Evolutionary conservation across 441 rosid species (phyloP).

Genomic region (Theobroma grandiflorum): DNA sequence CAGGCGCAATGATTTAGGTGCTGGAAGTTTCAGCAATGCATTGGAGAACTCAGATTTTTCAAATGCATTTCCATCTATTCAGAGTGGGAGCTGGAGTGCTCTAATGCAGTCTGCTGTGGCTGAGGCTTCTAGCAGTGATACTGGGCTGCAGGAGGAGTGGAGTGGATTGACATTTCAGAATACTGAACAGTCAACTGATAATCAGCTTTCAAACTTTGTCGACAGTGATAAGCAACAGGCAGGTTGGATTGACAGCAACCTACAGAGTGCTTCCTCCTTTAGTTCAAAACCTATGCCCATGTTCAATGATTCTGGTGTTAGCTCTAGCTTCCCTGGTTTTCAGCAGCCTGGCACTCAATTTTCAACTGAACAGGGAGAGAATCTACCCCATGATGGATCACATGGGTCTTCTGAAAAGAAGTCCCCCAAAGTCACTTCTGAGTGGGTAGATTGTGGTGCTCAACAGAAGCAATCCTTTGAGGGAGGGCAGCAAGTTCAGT

Average conservation of each 20-base stretch:
- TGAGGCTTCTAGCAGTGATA: slow-evolving; percentile 69
- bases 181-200: slow-evolving; percentile 52
- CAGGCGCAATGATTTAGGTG: slow-evolving; percentile 41
- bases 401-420: slow-evolving; percentile 45
- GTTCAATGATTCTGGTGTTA: slow-evolving; percentile 35
- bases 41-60: slow-evolving; percentile 45
- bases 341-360: slow-evolving; percentile 47
- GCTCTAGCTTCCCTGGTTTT: slow-evolving; percentile 58
- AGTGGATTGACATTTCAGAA: slow-evolving; percentile 67
- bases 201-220: slow-evolving; percentile 50
- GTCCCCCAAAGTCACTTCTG: slow-evolving; percentile 39
- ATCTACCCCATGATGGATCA: slow-evolving; percentile 40
- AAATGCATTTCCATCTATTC: slow-evolving; percentile 53
- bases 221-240: slow-evolving; percentile 52
- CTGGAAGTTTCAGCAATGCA: slow-evolving; percentile 45
- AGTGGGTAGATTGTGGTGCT: slow-evolving; percentile 50
- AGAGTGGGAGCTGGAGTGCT: slow-evolving; percentile 83
- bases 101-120: slow-evolving; percentile 73
- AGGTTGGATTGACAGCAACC: slow-evolving; percentile 48
- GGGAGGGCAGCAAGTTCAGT: slow-evolving; percentile 43
- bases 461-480: slow-evolving; percentile 43
- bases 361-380: slow-evolving; percentile 43
- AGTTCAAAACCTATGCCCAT: slow-evolving; percentile 40
- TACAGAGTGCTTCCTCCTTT: slow-evolving; percentile 46
- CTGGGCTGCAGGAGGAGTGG: slow-evolving; percentile 65